Conservation (phyloP, 2,329 filamentous ascomycete species). For the Aspergillus floridensis region DNA sequence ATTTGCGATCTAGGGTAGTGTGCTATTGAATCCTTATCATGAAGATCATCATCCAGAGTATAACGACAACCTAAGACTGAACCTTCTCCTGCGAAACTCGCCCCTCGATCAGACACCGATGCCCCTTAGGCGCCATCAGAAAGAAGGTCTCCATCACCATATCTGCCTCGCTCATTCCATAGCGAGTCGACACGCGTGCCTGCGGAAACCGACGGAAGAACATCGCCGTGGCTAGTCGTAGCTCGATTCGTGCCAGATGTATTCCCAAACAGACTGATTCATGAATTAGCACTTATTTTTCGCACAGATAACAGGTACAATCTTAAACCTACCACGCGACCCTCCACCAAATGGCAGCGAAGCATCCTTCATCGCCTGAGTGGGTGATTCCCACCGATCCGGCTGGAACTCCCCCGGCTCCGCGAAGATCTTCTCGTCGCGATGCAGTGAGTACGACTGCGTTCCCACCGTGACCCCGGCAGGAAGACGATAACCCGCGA, state of each 20-base stretch:
- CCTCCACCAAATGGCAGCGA: conserved; percentile 70
- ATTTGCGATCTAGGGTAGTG: too few relatives aligned
- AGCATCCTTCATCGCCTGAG: conserved; percentile 49
- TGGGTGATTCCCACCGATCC: conserved; percentile 25
- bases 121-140: conserved; percentile 43
- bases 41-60: too few relatives aligned
- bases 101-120: conserved; percentile 40
- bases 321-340: conserved; percentile 48
- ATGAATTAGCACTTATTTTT: background rate
- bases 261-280: conserved; percentile 60
- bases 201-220: conserved; percentile 48
- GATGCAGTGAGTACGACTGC: conserved; percentile 56
- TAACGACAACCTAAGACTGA: background rate
- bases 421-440: conserved; percentile 50
- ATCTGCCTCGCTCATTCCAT: conserved; percentile 34
- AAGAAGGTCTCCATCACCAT: conserved; percentile 48
- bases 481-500: conserved; percentile 47
- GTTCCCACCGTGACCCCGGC: conserved; percentile 54
- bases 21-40: too few relatives aligned
- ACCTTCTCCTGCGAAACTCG: background rate
- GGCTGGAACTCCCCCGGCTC: conserved; percentile 42
- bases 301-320: background rate
- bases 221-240: conserved; percentile 51
- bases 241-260: conserved; percentile 62
- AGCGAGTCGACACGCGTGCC: conserved; percentile 19